Conservation (phyloP, 495 filamentous ascomycete species). For the Hyaloscypha hepaticicola region DNA sequence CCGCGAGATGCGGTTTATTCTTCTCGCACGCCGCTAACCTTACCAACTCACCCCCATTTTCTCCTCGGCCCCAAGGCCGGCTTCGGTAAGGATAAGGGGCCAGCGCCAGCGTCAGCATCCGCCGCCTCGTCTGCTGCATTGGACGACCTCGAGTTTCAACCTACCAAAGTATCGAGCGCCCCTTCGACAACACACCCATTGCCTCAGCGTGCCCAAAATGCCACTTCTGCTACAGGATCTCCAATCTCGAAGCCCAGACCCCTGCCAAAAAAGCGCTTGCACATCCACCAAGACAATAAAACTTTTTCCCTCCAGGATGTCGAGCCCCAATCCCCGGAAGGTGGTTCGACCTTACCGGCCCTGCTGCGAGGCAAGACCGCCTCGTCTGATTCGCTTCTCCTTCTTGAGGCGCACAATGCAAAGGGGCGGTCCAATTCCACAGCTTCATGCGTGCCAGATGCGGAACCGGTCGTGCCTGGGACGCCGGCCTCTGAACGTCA, state of each 20-base stretch:
- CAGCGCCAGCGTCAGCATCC: too few relatives aligned
- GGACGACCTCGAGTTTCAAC: conserved; percentile 21
- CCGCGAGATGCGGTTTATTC: conserved; percentile 28
- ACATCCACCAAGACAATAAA: conserved; percentile 31
- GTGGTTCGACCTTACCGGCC: conserved; percentile 11
- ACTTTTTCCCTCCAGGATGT: conserved; percentile 31
- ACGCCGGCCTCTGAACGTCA: conserved; percentile 26
- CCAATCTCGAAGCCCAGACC: conserved; percentile 24
- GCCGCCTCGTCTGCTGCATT: too few relatives aligned
- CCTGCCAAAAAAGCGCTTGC: conserved; percentile 28
- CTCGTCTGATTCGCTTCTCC: conserved; percentile 37
- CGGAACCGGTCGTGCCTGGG: conserved; percentile 17
- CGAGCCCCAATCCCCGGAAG: conserved; percentile 12
- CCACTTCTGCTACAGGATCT: conserved; percentile 29
- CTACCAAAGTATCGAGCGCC: conserved; percentile 26
- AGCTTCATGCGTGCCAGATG: conserved; percentile 43
- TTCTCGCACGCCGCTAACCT: conserved; percentile 29
- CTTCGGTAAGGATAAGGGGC: conserved; percentile 17
- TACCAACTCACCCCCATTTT: conserved; percentile 29
- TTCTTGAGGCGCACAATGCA: conserved; percentile 44
- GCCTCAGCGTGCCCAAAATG: conserved; percentile 20
- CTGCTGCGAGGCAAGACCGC: not conserved
- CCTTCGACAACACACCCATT: conserved; percentile 22
- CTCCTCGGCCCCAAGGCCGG: conserved; percentile 8
- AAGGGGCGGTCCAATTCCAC: conserved; percentile 46